Conservation (phyloP, 2,329 filamentous ascomycete species). For the Chaetomium sp. region DNA sequence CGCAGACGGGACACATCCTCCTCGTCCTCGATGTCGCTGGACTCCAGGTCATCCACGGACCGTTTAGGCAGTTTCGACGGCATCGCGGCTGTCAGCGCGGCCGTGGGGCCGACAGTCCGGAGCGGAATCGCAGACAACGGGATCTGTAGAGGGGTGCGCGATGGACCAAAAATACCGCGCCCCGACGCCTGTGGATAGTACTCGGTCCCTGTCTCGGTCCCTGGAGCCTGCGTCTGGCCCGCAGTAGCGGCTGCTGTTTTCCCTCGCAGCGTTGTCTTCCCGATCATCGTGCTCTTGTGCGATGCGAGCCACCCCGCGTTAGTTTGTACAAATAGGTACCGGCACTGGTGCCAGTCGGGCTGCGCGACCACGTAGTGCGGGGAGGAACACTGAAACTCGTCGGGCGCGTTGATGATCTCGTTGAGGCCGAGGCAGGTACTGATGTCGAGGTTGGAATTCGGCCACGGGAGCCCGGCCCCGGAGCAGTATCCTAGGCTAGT, state of each 20-base stretch:
- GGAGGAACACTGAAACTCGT: constrained; percentile 45
- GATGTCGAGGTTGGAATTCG: constrained; percentile 58
- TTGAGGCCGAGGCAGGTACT: constrained; percentile 63
- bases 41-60: constrained; percentile 24
- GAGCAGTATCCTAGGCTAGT: constrained; percentile 49
- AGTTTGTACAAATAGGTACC: constrained; percentile 62
- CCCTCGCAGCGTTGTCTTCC: no score
- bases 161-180: constrained; percentile 14
- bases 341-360: constrained; percentile 81
- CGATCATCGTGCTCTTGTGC: background rate
- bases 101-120: constrained; percentile 1
- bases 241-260: background rate
- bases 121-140: constrained; percentile 31
- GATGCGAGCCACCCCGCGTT: background rate
- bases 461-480: constrained; percentile 37
- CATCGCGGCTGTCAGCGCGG: background rate
- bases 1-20: constrained; percentile 35
- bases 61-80: constrained; percentile 6
- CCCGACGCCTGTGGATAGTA: constrained; percentile 19
- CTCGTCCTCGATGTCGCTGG: constrained; percentile 41
- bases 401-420: constrained; percentile 72
- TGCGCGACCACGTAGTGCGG: constrained; percentile 68
- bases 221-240: background rate
- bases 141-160: constrained; percentile 21
- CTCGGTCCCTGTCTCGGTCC: background rate